These are phyloP conservation scores for Lactarius quietus DNA, from an alignment of 768 basidiomycete genomes.

Conservation along the genomic window DNA sequence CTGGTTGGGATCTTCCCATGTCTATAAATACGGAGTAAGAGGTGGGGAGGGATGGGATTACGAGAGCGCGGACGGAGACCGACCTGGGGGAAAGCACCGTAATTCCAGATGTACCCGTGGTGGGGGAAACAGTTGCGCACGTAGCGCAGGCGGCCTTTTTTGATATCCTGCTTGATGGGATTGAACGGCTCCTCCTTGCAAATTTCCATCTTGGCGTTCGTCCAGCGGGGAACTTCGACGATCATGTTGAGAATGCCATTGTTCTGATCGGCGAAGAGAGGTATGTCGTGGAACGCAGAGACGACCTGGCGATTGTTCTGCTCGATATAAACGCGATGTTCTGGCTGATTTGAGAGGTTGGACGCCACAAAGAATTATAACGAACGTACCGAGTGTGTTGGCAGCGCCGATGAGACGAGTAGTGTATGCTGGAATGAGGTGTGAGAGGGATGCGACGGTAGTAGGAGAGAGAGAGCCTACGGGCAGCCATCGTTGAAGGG, in stretches of 20 bases:
- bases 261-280: conserved; percentile 94
- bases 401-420: conserved; percentile 80
- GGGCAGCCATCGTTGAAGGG: conserved; percentile 48
- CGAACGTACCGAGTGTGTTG: conserved; percentile 81
- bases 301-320: conserved; percentile 80
- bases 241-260: conserved; percentile 98
- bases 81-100: conserved; percentile 98
- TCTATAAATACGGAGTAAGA: conserved; percentile 46
- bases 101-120: conserved; percentile 99
- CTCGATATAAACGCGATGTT: conserved; percentile 94
- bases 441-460: conserved; percentile 10
- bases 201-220: conserved; percentile 99
- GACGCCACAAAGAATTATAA: neutral
- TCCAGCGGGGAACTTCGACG: conserved; percentile 98
- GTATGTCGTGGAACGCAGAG: conserved; percentile 93
- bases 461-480: conserved; percentile 39
- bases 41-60: conserved; percentile 11
- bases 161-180: conserved; percentile 99
- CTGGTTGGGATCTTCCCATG: conserved; percentile 93
- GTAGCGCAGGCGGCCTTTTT: conserved; percentile 92
- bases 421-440: conserved; percentile 51
- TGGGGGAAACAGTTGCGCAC: conserved; percentile 99
- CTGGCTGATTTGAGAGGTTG: conserved; percentile 39
- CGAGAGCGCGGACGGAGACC: conserved; percentile 27
- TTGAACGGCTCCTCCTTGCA: conserved; percentile 98